phyloP scores from a whole-genome alignment of 768 basidiomycete genomes.

The Postia placenta region DNA sequence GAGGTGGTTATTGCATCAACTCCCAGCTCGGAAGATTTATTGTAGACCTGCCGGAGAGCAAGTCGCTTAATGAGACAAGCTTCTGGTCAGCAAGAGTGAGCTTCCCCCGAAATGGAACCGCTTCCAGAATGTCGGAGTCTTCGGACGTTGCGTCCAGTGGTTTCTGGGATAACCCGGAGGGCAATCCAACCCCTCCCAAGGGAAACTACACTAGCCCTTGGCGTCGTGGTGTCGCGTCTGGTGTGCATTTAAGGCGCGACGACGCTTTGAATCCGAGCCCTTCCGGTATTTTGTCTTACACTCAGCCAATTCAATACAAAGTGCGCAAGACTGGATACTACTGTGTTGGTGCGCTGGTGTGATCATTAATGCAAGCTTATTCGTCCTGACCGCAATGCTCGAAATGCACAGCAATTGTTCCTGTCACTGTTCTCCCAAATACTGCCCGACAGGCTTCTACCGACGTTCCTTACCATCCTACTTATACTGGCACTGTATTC shows the following conservation, averaged over 20 bases:
- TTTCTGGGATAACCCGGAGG: conserved; percentile 56
- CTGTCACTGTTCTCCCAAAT: conserved; percentile 68
- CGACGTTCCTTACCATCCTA: conserved; percentile 62
- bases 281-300: conserved; percentile 47
- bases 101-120: conserved; percentile 37
- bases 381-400: not conserved
- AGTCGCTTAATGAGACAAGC: conserved; percentile 61
- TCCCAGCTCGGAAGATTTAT: conserved; percentile 88
- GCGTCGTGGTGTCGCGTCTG: conserved; percentile 22
- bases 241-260: conserved; percentile 3
- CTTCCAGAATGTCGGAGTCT: conserved; percentile 12
- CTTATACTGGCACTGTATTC: conserved; percentile 71
- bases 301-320: conserved; percentile 71
- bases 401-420: conserved; percentile 64
- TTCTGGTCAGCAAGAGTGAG: conserved; percentile 84
- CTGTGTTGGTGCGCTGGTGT: conserved; percentile 90
- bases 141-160: conserved; percentile 21
- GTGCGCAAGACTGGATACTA: conserved; percentile 92
- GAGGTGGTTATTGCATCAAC: conserved; percentile 60
- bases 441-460: conserved; percentile 33
- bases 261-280: conserved; percentile 42
- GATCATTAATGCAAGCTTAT: no score
- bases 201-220: conserved; percentile 46
- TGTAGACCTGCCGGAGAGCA: conserved; percentile 60
- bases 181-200: conserved; percentile 50